Percentiles rank a stretch among this genome's conserved stretches.
These are phyloP conservation scores for Bathelium albidoporum DNA, from an alignment of 495 filamentous ascomycete genomes.

Conservation along the genomic window DNA sequence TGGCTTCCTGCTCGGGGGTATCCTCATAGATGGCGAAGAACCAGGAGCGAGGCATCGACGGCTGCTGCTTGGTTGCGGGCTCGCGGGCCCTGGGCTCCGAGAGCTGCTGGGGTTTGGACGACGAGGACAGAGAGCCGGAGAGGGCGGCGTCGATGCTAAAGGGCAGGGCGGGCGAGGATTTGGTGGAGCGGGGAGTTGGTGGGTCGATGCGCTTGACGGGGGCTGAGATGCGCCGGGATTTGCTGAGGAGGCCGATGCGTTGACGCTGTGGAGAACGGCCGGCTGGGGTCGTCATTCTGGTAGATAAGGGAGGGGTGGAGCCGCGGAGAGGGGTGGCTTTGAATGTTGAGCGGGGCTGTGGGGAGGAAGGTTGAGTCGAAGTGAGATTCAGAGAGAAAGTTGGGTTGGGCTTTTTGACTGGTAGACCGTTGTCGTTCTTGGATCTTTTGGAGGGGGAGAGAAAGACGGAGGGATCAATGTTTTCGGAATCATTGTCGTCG, in stretches of 20 bases:
- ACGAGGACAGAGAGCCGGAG: conserved; percentile 50
- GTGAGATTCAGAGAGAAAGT: conserved; percentile 23
- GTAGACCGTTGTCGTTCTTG: conserved; percentile 48
- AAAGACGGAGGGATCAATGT: conserved; percentile 62
- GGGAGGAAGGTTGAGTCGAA: conserved; percentile 21
- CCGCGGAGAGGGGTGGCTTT: conserved; percentile 34
- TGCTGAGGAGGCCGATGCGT: conserved; percentile 50
- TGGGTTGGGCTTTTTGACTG: conserved; percentile 16
- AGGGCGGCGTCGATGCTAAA: conserved; percentile 77
- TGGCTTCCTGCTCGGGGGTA: conserved; percentile 73
- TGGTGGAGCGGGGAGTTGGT: conserved; percentile 30
- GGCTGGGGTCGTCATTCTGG: conserved; percentile 37
- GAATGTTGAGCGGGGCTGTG: conserved; percentile 22
- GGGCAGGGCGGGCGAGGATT: conserved; percentile 36
- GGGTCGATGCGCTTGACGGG: conserved; percentile 52
- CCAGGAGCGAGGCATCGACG: conserved; percentile 52
- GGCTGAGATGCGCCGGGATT: conserved; percentile 44
- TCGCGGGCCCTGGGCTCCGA: conserved; percentile 22
- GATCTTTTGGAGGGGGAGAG: conserved; percentile 50
- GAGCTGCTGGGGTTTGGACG: conserved; percentile 18
- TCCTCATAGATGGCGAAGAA: conserved; percentile 95
- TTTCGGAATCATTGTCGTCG: conserved; percentile 59
- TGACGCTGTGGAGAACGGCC: conserved; percentile 54
- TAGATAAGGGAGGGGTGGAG: conserved; percentile 31
- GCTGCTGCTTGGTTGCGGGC: not conserved